Evolutionary conservation across 257 asterid genomes (phyloP), one percentile per base, ranked within the genome.

Genomic region (Hygrophila difformis): DNA sequence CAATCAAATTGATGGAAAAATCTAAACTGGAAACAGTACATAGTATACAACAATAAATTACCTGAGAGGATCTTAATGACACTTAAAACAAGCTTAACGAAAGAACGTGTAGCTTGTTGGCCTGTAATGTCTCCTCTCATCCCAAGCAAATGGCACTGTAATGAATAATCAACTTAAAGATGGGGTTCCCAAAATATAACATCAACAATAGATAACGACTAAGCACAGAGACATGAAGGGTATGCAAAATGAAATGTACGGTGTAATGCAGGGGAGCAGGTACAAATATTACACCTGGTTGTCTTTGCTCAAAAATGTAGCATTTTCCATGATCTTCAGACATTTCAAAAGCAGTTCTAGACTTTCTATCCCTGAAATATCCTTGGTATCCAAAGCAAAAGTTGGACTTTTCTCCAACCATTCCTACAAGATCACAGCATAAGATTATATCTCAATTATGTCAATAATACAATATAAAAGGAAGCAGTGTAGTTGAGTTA

Each of bases 311-410:
- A 77, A 81, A 58, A 81, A 84, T 37, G 93, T 71, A 44, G 89
- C 84, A 60, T 84, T 81, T 66, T 84, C 95, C 95, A 77, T 84
- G 65, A 81, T 71, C 66, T 76, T 81, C 64, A 84, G 70, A 58
- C 93, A 84, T 69, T 81, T 84, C 68, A 84, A 63, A 55, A 81
- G 89, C 69, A 80, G 63, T 28, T 61, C 71, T 39, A 84, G 63
- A 65, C 89, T 77, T 62, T 81, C 89, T 10, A 66, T 47, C 52
- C 61, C 78, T 12, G 11, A 39, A 62, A 35, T 50, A 61, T 77
- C 74, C 22, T 65, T 75, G 12, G 65, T 58, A 24, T 65, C 78
- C 36, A 47, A 44, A 13, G 59, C 60, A 31, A 60, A 56, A 56
- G 57, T 54, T 5, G 73, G 63, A 55, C 74, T 65, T 53, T 63